Evolutionary conservation across 441 rosid genomes (phyloP), one percentile per base, ranked within the genome.

Genomic region (Isatis lusitanica): DNA sequence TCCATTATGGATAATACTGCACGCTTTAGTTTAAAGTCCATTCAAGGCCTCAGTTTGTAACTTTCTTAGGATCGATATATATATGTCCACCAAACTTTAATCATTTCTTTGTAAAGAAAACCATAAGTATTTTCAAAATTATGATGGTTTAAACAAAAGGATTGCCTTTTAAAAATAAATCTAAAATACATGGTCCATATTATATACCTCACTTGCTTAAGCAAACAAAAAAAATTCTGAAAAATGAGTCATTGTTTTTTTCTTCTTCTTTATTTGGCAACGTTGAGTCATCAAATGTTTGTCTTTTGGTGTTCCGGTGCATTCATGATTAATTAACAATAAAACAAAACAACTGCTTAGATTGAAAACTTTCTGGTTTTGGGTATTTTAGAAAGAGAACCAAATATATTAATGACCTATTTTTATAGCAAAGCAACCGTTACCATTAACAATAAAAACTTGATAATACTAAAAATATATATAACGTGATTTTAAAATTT

Each of bases 71-170:
- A 77, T 52, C 53, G 75, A 51, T 66, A 64, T 44, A 56, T 63
- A 64, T 44, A 56, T 63, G 67, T 67, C 51, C 71, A 68, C 66
- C 74, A 78, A 68, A 39, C 39, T 67, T 78, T 66, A 30, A 77
- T 71, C 56, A 71, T 71, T 59, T 70, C 59, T 71, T 77, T 52
- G 73, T 43, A 71, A 77, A 77, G 61, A 72, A 3, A 47, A 44
- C 72, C 10, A 72, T 72, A 9, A 66, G 47, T 33, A 33, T 48
- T 6, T 61, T 61, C 56, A 40, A 59, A 9, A 31, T 26, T 43
- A n/a, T 47, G 36, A 59, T 51, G 15, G 16, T 53, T 16, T 52
- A 28, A 1, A 8, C 30, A 11, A 39, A 18, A 35, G 6, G 2
- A 59, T 10, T 15, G 2, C 2, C 3, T 16, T 35, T 48, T 9